Evolutionary conservation across 495 filamentous ascomycete species (phyloP).

Genomic region (Penicillium daleae): DNA sequence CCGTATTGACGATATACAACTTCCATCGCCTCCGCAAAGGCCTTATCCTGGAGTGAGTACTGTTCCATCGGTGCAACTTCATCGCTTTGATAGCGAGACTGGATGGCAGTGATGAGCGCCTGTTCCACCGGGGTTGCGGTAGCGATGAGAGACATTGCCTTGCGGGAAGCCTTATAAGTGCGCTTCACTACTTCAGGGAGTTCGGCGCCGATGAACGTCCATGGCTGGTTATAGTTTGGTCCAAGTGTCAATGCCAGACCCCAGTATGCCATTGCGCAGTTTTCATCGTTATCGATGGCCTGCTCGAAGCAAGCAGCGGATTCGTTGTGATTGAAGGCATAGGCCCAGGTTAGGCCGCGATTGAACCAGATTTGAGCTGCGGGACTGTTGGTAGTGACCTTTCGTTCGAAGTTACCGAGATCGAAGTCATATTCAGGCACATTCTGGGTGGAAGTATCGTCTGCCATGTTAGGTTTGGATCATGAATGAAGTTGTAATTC

Average conservation of each 20-base stretch:
- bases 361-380: slow-evolving; percentile 44
- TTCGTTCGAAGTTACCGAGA: slow-evolving; percentile 24
- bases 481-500: background rate
- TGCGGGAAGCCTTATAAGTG: slow-evolving; percentile 45
- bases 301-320: slow-evolving; percentile 58
- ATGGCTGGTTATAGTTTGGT: slow-evolving; percentile 75
- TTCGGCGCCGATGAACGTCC: slow-evolving; percentile 62
- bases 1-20: slow-evolving; percentile 53
- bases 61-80: slow-evolving; percentile 37
- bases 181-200: slow-evolving; percentile 43
- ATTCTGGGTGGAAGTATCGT: background rate
- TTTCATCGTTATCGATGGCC: slow-evolving; percentile 55
- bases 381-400: slow-evolving; percentile 25
- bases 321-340: slow-evolving; percentile 44
- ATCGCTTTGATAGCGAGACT: slow-evolving; percentile 54
- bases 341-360: slow-evolving; percentile 41
- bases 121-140: slow-evolving; percentile 48
- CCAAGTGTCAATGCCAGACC: slow-evolving; percentile 65
- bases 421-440: slow-evolving; percentile 25
- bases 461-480: slow-evolving; percentile 10
- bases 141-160: slow-evolving; percentile 39
- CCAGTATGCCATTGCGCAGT: slow-evolving; percentile 68
- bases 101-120: slow-evolving; percentile 59
- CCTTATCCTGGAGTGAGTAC: slow-evolving; percentile 51
- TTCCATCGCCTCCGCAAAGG: slow-evolving; percentile 64